These are phyloP conservation scores for Cystobasidium onofrii DNA, from an alignment of 768 basidiomycete species.

Conservation along the genomic window DNA sequence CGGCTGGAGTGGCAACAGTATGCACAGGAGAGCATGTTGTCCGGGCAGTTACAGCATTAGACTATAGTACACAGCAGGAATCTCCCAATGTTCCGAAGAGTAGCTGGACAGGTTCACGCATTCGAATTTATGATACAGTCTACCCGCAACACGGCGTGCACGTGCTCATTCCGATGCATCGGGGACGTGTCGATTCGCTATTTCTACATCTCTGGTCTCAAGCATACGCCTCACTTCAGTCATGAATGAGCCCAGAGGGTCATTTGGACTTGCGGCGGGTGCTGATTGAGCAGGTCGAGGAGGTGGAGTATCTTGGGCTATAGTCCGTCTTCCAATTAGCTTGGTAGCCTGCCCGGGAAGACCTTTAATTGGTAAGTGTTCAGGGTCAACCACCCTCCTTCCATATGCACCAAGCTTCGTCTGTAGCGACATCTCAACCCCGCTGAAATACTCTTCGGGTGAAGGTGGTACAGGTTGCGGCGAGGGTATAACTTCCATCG, in stretches of 20 bases:
- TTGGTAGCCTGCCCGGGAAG: not conserved
- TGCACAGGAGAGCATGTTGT: too few species aligned
- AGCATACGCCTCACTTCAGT: too few species aligned
- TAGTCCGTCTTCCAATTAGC: not conserved
- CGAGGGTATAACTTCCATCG: not conserved
- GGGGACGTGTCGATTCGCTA: too few species aligned
- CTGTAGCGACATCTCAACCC: not conserved
- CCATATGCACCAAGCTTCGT: not conserved
- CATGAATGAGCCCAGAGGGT: too few species aligned
- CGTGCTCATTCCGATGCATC: not conserved
- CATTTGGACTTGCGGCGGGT: too few species aligned
- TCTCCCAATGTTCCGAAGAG: too few species aligned
- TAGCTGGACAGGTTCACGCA: too few species aligned
- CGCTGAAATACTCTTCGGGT: not conserved
- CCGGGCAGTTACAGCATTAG: too few species aligned
- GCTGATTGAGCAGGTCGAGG: not conserved
- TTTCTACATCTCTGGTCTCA: too few species aligned
- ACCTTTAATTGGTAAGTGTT: not conserved
- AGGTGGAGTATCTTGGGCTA: not conserved
- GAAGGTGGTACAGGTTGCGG: not conserved
- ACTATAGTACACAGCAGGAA: too few species aligned
- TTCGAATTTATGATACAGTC: too few species aligned
- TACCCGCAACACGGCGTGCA: not conserved
- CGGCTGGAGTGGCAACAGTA: too few species aligned
- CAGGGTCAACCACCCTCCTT: not conserved